A percentile compares a stretch with the other conserved stretches of the same genome.
phyloP scores from a whole-genome alignment of 495 filamentous ascomycete species.

The Rusavskia elegans region DNA sequence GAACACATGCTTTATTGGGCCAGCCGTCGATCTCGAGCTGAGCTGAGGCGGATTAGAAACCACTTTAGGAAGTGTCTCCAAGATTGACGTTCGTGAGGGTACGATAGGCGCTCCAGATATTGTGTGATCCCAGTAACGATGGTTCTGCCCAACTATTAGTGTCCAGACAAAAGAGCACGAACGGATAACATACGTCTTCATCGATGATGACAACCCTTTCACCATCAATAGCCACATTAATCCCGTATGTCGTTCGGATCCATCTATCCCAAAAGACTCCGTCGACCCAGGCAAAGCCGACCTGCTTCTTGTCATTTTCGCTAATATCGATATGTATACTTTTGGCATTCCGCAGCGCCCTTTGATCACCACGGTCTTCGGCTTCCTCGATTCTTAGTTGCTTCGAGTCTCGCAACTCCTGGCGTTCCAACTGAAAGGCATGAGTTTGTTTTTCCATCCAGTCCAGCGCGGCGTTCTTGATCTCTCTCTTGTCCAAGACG shows the following conservation, averaged over 20 bases:
- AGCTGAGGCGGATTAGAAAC: constrained; percentile 59
- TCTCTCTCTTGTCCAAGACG: constrained; percentile 60
- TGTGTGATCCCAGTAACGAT: constrained; percentile 87
- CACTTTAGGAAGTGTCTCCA: constrained; percentile 79
- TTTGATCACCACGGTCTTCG: constrained; percentile 81
- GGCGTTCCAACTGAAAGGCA: constrained; percentile 74
- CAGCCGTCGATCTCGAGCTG: constrained; percentile 71
- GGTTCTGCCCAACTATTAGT: constrained; percentile 39
- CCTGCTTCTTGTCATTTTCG: constrained; percentile 70
- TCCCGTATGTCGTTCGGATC: constrained; percentile 85
- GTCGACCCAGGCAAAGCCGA: constrained; percentile 97
- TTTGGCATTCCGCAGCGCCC: constrained; percentile 76
- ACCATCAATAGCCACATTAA: constrained; percentile 58
- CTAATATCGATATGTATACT: constrained; percentile 81
- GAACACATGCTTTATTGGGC: constrained; percentile 58
- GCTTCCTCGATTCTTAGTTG: constrained; percentile 92
- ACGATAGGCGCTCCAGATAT: constrained; percentile 76
- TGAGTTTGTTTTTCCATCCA: constrained; percentile 96
- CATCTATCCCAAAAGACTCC: constrained; percentile 95
- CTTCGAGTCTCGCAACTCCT: constrained; percentile 86
- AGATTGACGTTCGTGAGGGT: constrained; percentile 81
- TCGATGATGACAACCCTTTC: constrained; percentile 95
- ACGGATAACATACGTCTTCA: constrained; percentile 60
- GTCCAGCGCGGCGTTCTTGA: constrained; percentile 88
- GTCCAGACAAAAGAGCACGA: not conserved